Base-by-base conservation (phyloP, 2,329 filamentous ascomycete genomes). In the Neonectria neomacrospora region DNA sequence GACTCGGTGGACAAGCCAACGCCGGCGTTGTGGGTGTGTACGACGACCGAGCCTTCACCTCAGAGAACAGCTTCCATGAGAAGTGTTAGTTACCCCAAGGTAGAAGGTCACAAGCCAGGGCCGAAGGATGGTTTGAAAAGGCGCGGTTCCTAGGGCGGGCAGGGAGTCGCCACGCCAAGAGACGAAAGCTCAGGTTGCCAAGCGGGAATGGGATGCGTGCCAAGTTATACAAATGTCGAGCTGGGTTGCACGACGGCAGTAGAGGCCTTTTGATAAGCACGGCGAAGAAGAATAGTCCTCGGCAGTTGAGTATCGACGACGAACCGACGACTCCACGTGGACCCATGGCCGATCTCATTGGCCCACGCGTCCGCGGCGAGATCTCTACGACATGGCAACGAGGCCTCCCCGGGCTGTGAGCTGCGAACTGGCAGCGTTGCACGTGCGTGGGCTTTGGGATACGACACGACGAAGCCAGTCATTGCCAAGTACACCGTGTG, bases 281-380 rank as follows among this genome's bases (percentile, higher is more conserved):
- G 23, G 3, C 23, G 34, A 12, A n/a, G 34, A 16, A n/a, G 34
- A 8, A 37, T 14, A 3, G 34, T 14, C 8, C 34, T 12, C 6
- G 34, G 14, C 6, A n/a, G 34, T 37, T 37, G 34, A 37, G 34
- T 4, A 14, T 16, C 34, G 34, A 37, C 14, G 34, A 37, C 59
- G 45, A 61, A 61, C 53, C 59, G 51, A 37, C 44, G 39, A 26
- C 47, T 57, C 47, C 59, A 61, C 59, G 59, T 61, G 59, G 59
- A 39, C 22, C 12, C 4, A 26, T 22, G 16, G 39, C 12, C 9
- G 5, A 41, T 61, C 14, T 41, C 18, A 61, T 61, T 61, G 59
- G 59, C 14, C 47, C 28, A 22, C 47, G 59, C 30, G 8, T 41
- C 22, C 23, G 23, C 23, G 23, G 23, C 22, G 22, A 30, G 7